Evolutionary conservation across 495 filamentous ascomycete species (phyloP).

Genomic region (Tuber aestivum): DNA sequence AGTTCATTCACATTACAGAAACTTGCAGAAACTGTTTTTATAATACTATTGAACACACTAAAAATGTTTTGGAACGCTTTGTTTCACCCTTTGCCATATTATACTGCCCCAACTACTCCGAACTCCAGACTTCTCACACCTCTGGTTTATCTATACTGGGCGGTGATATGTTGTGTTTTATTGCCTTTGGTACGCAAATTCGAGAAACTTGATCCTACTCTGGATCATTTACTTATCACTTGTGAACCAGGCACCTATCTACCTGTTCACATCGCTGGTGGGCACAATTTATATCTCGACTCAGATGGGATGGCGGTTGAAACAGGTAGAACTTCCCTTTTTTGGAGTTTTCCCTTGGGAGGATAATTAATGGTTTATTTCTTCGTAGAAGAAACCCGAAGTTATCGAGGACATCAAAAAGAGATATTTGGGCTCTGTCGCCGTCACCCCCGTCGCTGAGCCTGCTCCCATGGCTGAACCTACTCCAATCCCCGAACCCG

Average conservation of each 20-base stretch:
- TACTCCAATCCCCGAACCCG: background rate
- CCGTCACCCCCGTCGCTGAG: background rate
- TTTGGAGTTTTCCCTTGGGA: background rate
- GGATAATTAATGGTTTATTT: constrained; percentile 21
- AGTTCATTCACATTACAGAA: constrained; percentile 21
- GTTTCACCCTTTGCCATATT: constrained; percentile 31
- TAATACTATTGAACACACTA: constrained; percentile 34
- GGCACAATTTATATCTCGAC: constrained; percentile 25
- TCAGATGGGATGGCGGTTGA: constrained; percentile 21
- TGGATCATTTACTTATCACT: constrained; percentile 23
- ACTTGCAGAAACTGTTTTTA: constrained; percentile 33
- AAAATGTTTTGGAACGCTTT: constrained; percentile 33
- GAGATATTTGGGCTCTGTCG: constrained; percentile 16
- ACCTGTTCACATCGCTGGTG: constrained; percentile 28
- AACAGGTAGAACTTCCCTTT: constrained; percentile 27
- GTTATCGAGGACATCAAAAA: constrained; percentile 24
- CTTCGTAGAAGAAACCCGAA: constrained; percentile 28
- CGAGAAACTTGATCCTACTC: constrained; percentile 12
- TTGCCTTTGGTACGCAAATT: constrained; percentile 35
- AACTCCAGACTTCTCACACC: constrained; percentile 25
- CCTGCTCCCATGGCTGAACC: background rate
- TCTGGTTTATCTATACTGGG: constrained; percentile 23
- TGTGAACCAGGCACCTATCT: constrained; percentile 27
- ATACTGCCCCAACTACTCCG: constrained; percentile 26
- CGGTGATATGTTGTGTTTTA: constrained; percentile 27